Base-by-base conservation (phyloP, 768 basidiomycete genomes). In the Podaxis sp. region DNA sequence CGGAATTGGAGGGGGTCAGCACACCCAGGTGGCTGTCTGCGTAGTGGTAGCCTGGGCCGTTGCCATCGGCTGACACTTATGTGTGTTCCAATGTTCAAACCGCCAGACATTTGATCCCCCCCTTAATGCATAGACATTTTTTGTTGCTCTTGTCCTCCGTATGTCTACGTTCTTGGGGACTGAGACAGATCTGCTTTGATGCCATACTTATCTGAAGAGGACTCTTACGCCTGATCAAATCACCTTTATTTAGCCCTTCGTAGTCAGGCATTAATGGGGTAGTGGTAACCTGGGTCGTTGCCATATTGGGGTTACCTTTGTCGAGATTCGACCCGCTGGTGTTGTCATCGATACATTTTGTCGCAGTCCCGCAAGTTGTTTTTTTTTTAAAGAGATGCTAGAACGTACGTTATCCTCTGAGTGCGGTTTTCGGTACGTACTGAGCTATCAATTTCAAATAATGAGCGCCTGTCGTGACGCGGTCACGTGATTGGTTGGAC, bases 251-350 rank as follows among this genome's bases (percentile, higher is more conserved):
- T 14, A n/a, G 40, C 40, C 5, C 4, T 5, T 7, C 1, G 5
- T 14, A 42, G 11, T 5, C 3, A 1, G n/a, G 61, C 61, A 62
- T 62, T 62, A 62, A 62, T 62, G 61, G 61, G 61, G 61, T 62
- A 62, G 61, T 62, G 61, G 61, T 62, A 62, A 62, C 56, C 56
- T 62, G 61, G 61, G 56, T 62, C 61, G 61, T 62, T 62, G 61
- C 61, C 61, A 62, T 58, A 32, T 9, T 2, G 32, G 9, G 32
- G 7, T 32, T 32, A 0, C 2, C 16, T 16, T 23, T 23, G 2
- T 6, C 23, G 32, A 32, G 18, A 18, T 21, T 48, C 47, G 47
- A 48, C 47, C 25, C 47, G 47, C 47, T 25, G 47, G 47, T 25
- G 47, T 27, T 1, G 27, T 6, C 27, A 1, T 6, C 6, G 27